Evolutionary conservation across 208 protist genomes (phyloP).

Genomic region (Phytomonas sp.): DNA sequence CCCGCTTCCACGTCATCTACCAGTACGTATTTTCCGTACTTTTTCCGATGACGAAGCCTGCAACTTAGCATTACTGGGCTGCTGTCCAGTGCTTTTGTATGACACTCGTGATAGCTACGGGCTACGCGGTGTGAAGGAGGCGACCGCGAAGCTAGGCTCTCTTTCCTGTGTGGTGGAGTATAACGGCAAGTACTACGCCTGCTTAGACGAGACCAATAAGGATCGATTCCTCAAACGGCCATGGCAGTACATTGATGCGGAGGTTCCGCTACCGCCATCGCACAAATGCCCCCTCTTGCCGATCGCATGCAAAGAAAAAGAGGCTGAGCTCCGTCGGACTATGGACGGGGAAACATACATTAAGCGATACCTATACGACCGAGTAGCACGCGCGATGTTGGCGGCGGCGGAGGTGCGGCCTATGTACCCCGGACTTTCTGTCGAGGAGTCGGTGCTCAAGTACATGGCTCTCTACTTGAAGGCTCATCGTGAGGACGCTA

Average conservation of each 20-base stretch:
- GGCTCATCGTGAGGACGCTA: constrained; percentile 46
- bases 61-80: constrained; percentile 52
- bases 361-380: constrained; percentile 78
- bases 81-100: constrained; percentile 88
- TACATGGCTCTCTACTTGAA: constrained; percentile 87
- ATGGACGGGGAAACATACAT: constrained; percentile 73
- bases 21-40: constrained; percentile 12
- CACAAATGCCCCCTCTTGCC: constrained; percentile 54
- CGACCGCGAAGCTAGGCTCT: constrained; percentile 53
- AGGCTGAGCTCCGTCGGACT: constrained; percentile 8
- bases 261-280: constrained; percentile 36
- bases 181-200: constrained; percentile 61
- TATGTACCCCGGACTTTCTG: constrained; percentile 70
- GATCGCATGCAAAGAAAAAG: neutral
- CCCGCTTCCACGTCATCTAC: constrained; percentile 45
- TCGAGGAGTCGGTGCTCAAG: constrained; percentile 83
- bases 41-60: neutral
- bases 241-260: constrained; percentile 74
- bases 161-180: constrained; percentile 63
- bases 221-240: constrained; percentile 68
- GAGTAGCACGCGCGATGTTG: constrained; percentile 69
- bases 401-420: constrained; percentile 59
- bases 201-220: constrained; percentile 43
- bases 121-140: constrained; percentile 70
- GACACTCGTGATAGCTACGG: constrained; percentile 73